Evolutionary conservation across 257 asterid genomes (phyloP).

Genomic region (Rauvolfia tetraphylla): DNA sequence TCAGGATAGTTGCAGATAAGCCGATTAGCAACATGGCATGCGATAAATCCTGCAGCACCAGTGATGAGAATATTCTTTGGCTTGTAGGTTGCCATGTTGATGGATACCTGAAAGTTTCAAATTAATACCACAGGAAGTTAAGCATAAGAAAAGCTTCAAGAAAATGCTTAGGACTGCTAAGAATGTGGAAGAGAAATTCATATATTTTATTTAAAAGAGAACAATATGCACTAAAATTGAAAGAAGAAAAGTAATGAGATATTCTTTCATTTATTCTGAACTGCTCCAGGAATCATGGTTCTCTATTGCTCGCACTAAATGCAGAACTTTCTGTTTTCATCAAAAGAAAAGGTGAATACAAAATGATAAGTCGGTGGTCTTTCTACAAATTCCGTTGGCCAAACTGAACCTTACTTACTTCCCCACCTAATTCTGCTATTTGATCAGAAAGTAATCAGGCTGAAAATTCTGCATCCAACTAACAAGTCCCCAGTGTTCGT

Average conservation of each 20-base stretch:
- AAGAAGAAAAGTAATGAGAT: background rate
- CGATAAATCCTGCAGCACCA: slow-evolving; percentile 77
- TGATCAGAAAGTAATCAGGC: background rate
- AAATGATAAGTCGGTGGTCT: background rate
- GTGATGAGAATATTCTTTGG: slow-evolving; percentile 70
- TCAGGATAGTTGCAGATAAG: slow-evolving; percentile 56
- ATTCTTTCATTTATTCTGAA: background rate
- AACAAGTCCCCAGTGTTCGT: background rate
- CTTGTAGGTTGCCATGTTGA: slow-evolving; percentile 33
- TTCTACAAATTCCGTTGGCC: background rate
- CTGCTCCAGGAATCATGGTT: background rate
- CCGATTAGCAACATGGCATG: slow-evolving; percentile 69
- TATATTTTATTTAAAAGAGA: background rate
- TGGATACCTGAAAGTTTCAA: slow-evolving; percentile 2
- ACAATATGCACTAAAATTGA: background rate
- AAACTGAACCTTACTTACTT: background rate
- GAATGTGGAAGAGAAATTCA: background rate
- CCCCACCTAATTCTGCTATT: background rate
- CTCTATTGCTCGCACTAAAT: background rate
- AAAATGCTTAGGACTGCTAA: background rate
- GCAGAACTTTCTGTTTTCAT: background rate
- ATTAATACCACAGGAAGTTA: background rate
- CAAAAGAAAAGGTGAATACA: background rate
- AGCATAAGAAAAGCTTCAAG: background rate
- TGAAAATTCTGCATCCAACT: background rate